Evolutionary conservation across 2,329 filamentous ascomycete species (phyloP), one percentile per base, ranked within the genome.

Genomic region (Aspergillus floridensis): DNA sequence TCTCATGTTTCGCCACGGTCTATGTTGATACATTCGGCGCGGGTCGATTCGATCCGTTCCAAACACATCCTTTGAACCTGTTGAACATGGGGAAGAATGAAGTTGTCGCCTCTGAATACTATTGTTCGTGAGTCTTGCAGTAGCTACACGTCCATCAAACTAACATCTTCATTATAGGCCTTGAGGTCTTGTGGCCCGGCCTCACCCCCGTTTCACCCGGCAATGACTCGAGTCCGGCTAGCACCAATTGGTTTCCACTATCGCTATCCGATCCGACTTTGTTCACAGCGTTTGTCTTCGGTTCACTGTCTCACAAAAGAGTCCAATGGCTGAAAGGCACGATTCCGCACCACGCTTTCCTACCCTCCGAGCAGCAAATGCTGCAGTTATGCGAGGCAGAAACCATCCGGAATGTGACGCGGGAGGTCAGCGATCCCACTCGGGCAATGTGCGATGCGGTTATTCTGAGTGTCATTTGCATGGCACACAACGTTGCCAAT

Each of bases 381-480:
- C 54, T 74, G 10, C 58, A 67, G 44, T n/a, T 65, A 2, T 69
- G 65, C 41, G 71, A 74, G 56, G 65, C 68, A 56, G 72, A 76
- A 56, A 69, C 74, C 3, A 72, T 77, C 55, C 66, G 70, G 41
- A 63, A 72, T 57, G 72, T 76, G 22, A 76, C 72, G n/a, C 57
- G 68, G 32, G 72, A 73, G 21, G 65, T 77, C 47, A 61, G 59
- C 22, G 69, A 75, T 56, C 70, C 70, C 1, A 57, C 59, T n/a
- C 70, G 69, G 12, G 71, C 69, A 5, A 61, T 69, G 7, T 70
- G 70, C 29, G 74, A 77, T 61, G 70, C 74, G 3, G 69, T 74
- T 3, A 66, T 77, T 19, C 62, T 76, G 5, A 72, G 71, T 24
- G 73, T 77, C 0, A 67, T 76, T 21, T 74, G 73, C 49, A 71